phyloP scores from a whole-genome alignment of 768 basidiomycete species.

The Strobilomyces echinocephalus region DNA sequence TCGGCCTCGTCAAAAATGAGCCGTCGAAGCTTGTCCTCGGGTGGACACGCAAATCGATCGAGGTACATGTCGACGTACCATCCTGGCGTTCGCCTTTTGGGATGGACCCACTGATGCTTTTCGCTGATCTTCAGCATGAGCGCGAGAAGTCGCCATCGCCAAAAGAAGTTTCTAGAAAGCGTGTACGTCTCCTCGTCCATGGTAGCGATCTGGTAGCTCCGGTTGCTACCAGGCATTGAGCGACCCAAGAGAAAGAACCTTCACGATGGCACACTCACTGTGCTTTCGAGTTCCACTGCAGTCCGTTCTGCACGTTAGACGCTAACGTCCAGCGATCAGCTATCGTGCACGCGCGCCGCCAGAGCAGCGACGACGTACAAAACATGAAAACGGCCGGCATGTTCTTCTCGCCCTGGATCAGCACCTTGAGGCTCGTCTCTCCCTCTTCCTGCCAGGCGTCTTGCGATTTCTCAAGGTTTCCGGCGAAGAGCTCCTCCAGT shows the following conservation, averaged over 20 bases:
- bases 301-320: conserved; percentile 24
- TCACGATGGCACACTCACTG: conserved; percentile 16
- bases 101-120: conserved; percentile 31
- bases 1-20: conserved; percentile 35
- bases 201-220: conserved; percentile 42
- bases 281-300: conserved; percentile 29
- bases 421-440: conserved; percentile 33
- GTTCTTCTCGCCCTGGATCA: conserved; percentile 39
- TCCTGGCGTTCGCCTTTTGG: conserved; percentile 40
- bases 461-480: conserved; percentile 11
- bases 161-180: conserved; percentile 46
- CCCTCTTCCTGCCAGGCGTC: conserved; percentile 14
- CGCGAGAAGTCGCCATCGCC: conserved; percentile 45
- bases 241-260: not conserved
- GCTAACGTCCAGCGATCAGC: conserved; percentile 21
- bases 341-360: not conserved
- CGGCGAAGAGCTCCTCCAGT: conserved; percentile 33
- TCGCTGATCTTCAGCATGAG: conserved; percentile 43
- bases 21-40: conserved; percentile 27
- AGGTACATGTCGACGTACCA: conserved; percentile 48
- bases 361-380: conserved; percentile 21
- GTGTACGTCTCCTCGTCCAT: conserved; percentile 43
- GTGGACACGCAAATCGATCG: conserved; percentile 19
- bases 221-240: conserved; percentile 29
- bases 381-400: conserved; percentile 39